Conservation (phyloP, 768 basidiomycete genomes). For the Russula compacta region DNA sequence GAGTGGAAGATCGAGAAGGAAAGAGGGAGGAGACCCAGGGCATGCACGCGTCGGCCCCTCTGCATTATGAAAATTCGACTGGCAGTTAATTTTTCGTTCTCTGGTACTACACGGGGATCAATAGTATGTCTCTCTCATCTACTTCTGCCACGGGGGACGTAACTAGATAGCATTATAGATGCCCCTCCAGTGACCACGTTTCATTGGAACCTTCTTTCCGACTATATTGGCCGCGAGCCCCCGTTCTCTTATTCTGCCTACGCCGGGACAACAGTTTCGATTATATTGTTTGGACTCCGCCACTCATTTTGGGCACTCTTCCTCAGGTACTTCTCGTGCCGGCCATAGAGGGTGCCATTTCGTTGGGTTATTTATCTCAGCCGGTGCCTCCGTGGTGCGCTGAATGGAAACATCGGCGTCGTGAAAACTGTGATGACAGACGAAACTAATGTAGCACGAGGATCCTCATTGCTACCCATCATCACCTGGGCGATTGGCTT, state of each 20-base stretch:
- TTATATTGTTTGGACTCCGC: slow-evolving; percentile 31
- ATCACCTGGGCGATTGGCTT: slow-evolving; percentile 20
- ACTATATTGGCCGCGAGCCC: slow-evolving; percentile 41
- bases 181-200: slow-evolving; percentile 39
- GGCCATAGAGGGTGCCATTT: too few relatives aligned
- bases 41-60: too few relatives aligned
- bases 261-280: slow-evolving; percentile 28
- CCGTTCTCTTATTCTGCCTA: slow-evolving; percentile 36
- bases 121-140: slow-evolving; percentile 30
- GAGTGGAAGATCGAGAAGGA: too few relatives aligned
- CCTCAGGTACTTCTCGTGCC: slow-evolving; percentile 21
- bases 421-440: slow-evolving; percentile 43
- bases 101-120: slow-evolving; percentile 43
- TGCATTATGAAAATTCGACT: too few relatives aligned
- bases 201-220: slow-evolving; percentile 42
- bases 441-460: slow-evolving; percentile 43
- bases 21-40: too few relatives aligned
- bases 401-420: slow-evolving; percentile 1
- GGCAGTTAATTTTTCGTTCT: too few relatives aligned
- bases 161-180: slow-evolving; percentile 32
- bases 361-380: too few relatives aligned
- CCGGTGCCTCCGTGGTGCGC: not conserved
- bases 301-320: slow-evolving; percentile 26
- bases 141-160: too few relatives aligned
- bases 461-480: slow-evolving; percentile 30